Evolutionary conservation across 164 flowering plant genomes (phyloP).

Genomic region (Aristolochia fimbriata): DNA sequence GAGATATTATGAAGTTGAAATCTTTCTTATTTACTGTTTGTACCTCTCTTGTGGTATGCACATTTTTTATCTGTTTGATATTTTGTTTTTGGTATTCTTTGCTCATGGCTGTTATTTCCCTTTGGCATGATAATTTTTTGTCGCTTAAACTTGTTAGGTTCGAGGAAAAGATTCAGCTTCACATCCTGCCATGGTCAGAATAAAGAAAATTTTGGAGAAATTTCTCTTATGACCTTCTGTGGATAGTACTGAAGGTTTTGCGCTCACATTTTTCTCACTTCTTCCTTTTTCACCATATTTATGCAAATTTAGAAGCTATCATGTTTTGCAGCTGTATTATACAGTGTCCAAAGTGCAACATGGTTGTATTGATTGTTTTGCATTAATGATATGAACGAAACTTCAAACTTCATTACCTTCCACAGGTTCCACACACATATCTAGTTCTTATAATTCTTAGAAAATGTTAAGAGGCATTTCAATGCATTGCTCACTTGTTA

Average conservation of each 20-base stretch:
- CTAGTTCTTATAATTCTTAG: conserved; percentile 8
- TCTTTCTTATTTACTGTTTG: conserved; percentile 72
- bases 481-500: background rate
- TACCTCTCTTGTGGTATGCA: conserved; percentile 68
- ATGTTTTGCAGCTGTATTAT: background rate
- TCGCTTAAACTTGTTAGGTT: conserved; percentile 19
- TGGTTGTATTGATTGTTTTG: conserved; percentile 87
- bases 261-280: background rate
- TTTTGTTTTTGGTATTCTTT: background rate
- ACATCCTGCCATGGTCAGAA: conserved; percentile 34
- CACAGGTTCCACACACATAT: conserved; percentile 10
- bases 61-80: background rate
- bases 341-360: conserved; percentile 82
- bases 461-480: background rate
- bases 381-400: conserved; percentile 73
- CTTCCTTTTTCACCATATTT: background rate
- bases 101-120: background rate
- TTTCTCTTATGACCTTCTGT: conserved; percentile 57
- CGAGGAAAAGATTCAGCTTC: conserved; percentile 38
- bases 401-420: conserved; percentile 30
- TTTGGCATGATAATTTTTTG: background rate
- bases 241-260: conserved; percentile 55
- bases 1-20: conserved; percentile 50
- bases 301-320: background rate
- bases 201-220: conserved; percentile 35